Evolutionary conservation across 345 rosid species (phyloP).

Genomic region (Boechera divaricarpa): DNA sequence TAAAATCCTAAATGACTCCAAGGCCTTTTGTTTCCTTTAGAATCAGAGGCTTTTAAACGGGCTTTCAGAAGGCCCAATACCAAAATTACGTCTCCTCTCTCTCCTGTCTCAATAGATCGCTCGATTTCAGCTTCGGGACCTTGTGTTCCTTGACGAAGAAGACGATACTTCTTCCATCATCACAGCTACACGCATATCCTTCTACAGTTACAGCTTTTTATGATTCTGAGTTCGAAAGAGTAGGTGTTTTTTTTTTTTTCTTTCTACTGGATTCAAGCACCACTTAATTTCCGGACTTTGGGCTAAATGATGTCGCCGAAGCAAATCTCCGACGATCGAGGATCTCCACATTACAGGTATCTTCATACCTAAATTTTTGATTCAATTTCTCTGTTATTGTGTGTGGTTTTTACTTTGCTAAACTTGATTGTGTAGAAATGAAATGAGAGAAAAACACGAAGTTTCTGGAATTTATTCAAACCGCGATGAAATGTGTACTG

Average conservation of each 20-base stretch:
- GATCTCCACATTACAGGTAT: conserved; percentile 76
- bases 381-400: background rate
- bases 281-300: background rate
- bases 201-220: background rate
- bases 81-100: background rate
- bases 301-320: conserved; percentile 80
- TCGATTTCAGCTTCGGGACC: conserved; percentile 28
- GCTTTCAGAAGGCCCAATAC: conserved; percentile 27
- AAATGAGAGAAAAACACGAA: background rate
- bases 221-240: conserved; percentile 11
- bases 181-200: conserved; percentile 3
- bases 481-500: background rate
- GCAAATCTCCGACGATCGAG: conserved; percentile 78
- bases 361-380: background rate
- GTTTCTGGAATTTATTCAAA: background rate
- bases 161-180: conserved; percentile 33
- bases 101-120: conserved; percentile 30
- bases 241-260: background rate
- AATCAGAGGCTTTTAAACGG: background rate
- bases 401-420: background rate
- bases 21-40: no score
- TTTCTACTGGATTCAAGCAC: conserved; percentile 15
- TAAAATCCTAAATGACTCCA: no score
- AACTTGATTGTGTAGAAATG: conserved; percentile 21
- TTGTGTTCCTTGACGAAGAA: conserved; percentile 28